phyloP scores from a whole-genome alignment of 805 yeast species.

The Grigorovia yakushimaensis region DNA sequence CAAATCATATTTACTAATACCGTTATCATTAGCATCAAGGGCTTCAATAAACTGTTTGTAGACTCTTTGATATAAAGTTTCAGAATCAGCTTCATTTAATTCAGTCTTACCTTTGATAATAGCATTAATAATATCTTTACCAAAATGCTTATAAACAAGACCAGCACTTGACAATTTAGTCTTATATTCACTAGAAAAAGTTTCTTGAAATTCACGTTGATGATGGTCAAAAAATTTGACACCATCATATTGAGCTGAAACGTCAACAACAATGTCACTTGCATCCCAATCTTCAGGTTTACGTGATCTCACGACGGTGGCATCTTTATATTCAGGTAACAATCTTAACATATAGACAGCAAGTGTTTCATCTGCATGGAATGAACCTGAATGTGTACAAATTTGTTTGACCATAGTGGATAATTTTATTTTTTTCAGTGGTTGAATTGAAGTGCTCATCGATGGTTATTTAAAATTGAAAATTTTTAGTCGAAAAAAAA shows the following conservation, averaged over 20 bases:
- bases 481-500: neutral
- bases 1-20: conserved; percentile 59
- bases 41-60: conserved; percentile 84
- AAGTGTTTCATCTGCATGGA: conserved; percentile 94
- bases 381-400: conserved; percentile 87
- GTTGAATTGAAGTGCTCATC: too few relatives aligned
- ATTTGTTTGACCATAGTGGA: conserved; percentile 37
- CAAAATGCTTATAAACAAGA: conserved; percentile 77
- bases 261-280: conserved; percentile 91
- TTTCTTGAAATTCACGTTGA: conserved; percentile 80
- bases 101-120: conserved; percentile 33
- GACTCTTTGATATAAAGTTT: conserved; percentile 61
- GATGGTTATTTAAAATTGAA: neutral
- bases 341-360: conserved; percentile 80
- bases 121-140: conserved; percentile 51
- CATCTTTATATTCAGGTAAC: conserved; percentile 56
- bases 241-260: conserved; percentile 73
- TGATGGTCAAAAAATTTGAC: conserved; percentile 89
- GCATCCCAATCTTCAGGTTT: conserved; percentile 72
- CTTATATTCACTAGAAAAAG: conserved; percentile 49
- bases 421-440: conserved; percentile 11
- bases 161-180: conserved; percentile 95
- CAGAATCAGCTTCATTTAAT: conserved; percentile 34
- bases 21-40: conserved; percentile 93
- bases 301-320: conserved; percentile 74